Base-by-base conservation (phyloP, 164 flowering plant genomes). In the Chimonanthus salicifolius region DNA sequence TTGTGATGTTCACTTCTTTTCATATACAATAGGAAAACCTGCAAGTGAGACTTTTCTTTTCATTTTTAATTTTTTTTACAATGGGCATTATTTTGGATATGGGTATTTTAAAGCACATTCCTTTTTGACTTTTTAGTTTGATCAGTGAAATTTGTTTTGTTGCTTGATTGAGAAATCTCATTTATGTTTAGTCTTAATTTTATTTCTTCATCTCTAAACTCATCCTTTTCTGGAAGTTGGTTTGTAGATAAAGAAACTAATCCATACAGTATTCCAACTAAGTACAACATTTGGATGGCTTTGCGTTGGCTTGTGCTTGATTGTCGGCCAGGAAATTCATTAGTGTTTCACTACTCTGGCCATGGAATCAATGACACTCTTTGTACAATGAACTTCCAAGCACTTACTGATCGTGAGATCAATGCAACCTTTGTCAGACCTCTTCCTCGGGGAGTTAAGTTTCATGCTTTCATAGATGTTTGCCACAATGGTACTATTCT, bases 341-440 rank as follows among this genome's bases (percentile, higher is more conserved):
- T 92, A 74, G 80, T 92, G 62, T 92, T 92, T 78, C 94, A 92
- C 75, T 92, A 84, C 75, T 92, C 96, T 47, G 97, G 97, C 63
- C 97, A 89, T 78, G 97, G 97, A 72, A 91, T 85, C 75, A 96
- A 92, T 83, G 96, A 92, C 84, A 89, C 96, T 11, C 80, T 92
- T 16, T 91, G 94, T 67, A 94, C 96, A 8, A 68, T 91, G 70
- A 96, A 92, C 81, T 92, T 87, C 79, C 92, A 89, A 83, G 89
- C 90, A 58, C 88, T 92, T 74, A 89, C 88, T 76, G 96, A 92
- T 81, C 94, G 91, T 78, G 98, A 92, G 79, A 89, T 92, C 71
- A 92, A 92, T 82, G 80, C 83, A 74, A 62, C 90, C 16, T 82
- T 90, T 77, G 96, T 91, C 47, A 85, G 84, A 79, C 94, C 94